Evolutionary conservation across 768 basidiomycete species (phyloP).

Genomic region (Mycena vulgaris): DNA sequence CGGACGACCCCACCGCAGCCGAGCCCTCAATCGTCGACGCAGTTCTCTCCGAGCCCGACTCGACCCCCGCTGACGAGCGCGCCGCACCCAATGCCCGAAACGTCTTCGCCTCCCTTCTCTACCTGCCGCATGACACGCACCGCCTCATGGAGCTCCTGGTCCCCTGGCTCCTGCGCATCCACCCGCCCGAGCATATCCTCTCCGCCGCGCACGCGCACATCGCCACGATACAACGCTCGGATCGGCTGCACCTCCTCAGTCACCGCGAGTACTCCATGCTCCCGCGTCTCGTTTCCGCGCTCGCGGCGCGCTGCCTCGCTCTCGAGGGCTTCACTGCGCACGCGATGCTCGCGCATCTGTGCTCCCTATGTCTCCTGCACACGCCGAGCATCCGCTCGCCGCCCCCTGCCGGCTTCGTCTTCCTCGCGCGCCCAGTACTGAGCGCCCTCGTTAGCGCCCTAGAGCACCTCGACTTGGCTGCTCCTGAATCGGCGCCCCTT

Average conservation of each 20-base stretch:
- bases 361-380: constrained; percentile 11
- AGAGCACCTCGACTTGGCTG: background rate
- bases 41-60: background rate
- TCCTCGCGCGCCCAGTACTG: constrained; percentile 17
- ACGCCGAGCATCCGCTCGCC: constrained; percentile 25
- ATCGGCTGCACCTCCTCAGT: constrained; percentile 24
- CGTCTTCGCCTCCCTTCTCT: constrained; percentile 26
- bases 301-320: background rate
- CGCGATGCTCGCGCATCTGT: constrained; percentile 1
- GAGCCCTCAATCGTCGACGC: background rate
- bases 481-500: background rate
- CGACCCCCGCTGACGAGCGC: too few relatives aligned
- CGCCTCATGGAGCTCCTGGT: background rate
- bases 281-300: constrained; percentile 3
- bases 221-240: constrained; percentile 18
- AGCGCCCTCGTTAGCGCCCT: background rate
- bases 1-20: background rate
- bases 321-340: background rate
- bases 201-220: constrained; percentile 2
- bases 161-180: constrained; percentile 2
- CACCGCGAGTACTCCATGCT: constrained; percentile 19
- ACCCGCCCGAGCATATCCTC: background rate
- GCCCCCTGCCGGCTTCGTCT: constrained; percentile 14
- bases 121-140: background rate
- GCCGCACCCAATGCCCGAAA: constrained; percentile 7